Evolutionary conservation across 2,329 filamentous ascomycete species (phyloP).

Genomic region (Fusarium nygamai): DNA sequence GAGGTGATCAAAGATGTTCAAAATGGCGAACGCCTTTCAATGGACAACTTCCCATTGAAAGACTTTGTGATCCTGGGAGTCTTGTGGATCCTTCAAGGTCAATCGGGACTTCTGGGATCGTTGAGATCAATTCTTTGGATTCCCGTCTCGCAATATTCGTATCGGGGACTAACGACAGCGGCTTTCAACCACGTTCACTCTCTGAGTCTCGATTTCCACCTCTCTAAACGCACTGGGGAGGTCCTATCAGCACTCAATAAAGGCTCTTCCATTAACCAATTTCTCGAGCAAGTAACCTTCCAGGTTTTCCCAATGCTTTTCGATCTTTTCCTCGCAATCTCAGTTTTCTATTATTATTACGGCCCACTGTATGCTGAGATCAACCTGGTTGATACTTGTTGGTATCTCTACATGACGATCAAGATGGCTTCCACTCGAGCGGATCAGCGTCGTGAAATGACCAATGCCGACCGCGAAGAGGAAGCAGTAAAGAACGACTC

Average conservation of each 20-base stretch:
- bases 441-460: constrained; percentile 91
- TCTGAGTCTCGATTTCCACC: constrained; percentile 93
- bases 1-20: constrained; percentile 60
- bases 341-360: constrained; percentile 72
- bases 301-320: constrained; percentile 95
- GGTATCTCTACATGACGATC: constrained; percentile 96
- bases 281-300: constrained; percentile 96
- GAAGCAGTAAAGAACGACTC: constrained; percentile 99
- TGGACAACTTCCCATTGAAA: constrained; percentile 48
- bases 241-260: constrained; percentile 96
- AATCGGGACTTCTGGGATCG: constrained; percentile 86
- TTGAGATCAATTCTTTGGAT: constrained; percentile 90
- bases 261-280: constrained; percentile 94
- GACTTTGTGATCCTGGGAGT: constrained; percentile 60
- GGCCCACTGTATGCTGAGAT: constrained; percentile 86
- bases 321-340: constrained; percentile 85
- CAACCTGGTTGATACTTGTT: constrained; percentile 89
- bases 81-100: constrained; percentile 88
- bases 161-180: constrained; percentile 90
- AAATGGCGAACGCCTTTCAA: constrained; percentile 47
- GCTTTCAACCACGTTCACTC: constrained; percentile 98
- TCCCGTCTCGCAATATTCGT: constrained; percentile 95
- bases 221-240: constrained; percentile 96
- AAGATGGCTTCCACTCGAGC: constrained; percentile 94
- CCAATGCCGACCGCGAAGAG: constrained; percentile 92